Evolutionary conservation across 192 early-diverging fungal species (phyloP), one percentile per base, ranked within the genome.

Genomic region (Entomortierella lignicola): DNA sequence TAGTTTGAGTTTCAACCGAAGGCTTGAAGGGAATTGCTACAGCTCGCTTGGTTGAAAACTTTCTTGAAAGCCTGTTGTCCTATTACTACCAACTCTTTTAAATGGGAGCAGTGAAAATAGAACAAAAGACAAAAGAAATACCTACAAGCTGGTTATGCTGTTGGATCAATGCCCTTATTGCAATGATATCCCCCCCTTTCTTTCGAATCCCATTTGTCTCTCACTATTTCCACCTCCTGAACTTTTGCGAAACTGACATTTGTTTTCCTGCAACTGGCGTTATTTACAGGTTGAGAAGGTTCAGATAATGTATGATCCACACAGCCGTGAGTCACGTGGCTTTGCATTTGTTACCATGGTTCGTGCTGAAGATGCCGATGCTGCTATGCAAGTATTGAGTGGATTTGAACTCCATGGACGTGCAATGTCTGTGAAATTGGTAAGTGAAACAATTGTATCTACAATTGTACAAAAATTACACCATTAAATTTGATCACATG

Each of bases 301-400:
- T 44, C 85, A 89, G 60, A 86, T 93, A 51, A 92, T 94, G 90
- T 86, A 86, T 68, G 94, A 95, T 68, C 94, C 94, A 25, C 94
- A 95, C 75, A 88, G 85, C 21, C 84, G 86, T 27, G 92, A 93
- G 55, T 95, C 94, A 30, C 90, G 94, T 68, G 95, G 95, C 21
- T 97, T 94, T 82, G 96, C 94, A 2, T 97, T 98, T 75, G 92
- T 96, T 51, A 92, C 88, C 55, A 91, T 90, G 84, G 83, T 83
- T 31, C 84, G 81, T 47, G 32, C 77, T 34, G 89, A 90, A 17
- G 88, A 89, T 43, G 95, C 95, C 58, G 86, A 93, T 20, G 81
- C 81, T 30, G 94, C 95, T 48, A 88, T 93, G 61, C 71, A 87
- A 18, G 86, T 72, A 34, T 75, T 93, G 60, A 88, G 86, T 83